A percentile compares a stretch with the other conserved stretches of the same genome.
These are phyloP conservation scores for Populus pruinosa DNA, from an alignment of 345 rosid species.

Conservation along the genomic window DNA sequence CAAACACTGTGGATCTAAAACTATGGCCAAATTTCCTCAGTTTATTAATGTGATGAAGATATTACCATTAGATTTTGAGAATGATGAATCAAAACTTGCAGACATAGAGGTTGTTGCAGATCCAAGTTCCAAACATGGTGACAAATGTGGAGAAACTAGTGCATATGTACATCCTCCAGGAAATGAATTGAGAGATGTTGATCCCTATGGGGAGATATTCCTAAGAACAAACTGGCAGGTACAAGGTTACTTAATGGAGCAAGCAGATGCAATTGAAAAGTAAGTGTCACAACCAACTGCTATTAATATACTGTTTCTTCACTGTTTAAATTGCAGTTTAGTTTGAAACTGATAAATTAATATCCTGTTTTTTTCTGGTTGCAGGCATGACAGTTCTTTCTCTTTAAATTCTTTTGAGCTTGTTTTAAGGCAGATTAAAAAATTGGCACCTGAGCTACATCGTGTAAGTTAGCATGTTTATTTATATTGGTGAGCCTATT, in stretches of 20 bases:
- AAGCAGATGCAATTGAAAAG: constrained; percentile 88
- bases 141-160: constrained; percentile 42
- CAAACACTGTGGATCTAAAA: background rate
- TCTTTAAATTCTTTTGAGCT: constrained; percentile 60
- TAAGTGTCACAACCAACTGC: constrained; percentile 19
- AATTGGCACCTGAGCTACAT: constrained; percentile 88
- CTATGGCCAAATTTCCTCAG: too few species aligned
- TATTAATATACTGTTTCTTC: background rate
- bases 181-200: constrained; percentile 33
- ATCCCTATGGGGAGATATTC: constrained; percentile 47
- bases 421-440: constrained; percentile 67
- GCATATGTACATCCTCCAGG: constrained; percentile 33
- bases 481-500: constrained; percentile 3
- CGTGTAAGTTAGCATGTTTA: constrained; percentile 53
- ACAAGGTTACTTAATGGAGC: constrained; percentile 82
- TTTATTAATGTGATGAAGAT: constrained; percentile 3
- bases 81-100: constrained; percentile 39
- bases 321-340: constrained; percentile 2
- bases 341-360: constrained; percentile 5
- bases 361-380: constrained; percentile 17
- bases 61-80: background rate
- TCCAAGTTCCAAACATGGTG: constrained; percentile 39
- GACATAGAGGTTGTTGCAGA: constrained; percentile 51
- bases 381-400: constrained; percentile 74
- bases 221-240: constrained; percentile 76